Conservation (phyloP, 1,139 yeast species). For the Yamadazyma sp. region DNA sequence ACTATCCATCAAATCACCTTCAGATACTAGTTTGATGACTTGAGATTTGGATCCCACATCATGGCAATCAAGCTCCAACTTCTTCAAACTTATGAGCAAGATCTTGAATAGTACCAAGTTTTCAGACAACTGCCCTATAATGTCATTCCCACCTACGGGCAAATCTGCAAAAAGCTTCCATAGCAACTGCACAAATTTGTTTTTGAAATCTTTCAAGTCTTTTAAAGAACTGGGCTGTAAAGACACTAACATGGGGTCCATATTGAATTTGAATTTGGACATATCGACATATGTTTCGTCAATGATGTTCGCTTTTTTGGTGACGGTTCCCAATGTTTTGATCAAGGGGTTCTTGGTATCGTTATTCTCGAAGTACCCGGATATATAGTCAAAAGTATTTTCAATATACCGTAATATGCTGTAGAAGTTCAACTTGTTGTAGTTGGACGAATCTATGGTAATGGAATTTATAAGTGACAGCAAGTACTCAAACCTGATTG, state of each 20-base stretch:
- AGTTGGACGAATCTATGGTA: conserved; percentile 1
- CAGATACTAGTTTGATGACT: conserved; percentile 5
- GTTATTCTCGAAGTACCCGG: conserved; percentile 22
- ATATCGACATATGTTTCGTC: conserved; percentile 29
- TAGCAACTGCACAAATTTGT: conserved; percentile 9
- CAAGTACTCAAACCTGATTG: conserved; percentile 25
- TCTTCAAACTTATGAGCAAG: conserved; percentile 11
- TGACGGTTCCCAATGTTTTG: conserved; percentile 18
- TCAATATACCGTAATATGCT: conserved; percentile 34
- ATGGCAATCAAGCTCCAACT: conserved; percentile 9
- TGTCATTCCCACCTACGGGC: conserved; percentile 1
- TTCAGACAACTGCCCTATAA: conserved; percentile 3
- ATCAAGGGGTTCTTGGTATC: conserved; percentile 21
- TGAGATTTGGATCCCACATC: conserved; percentile 16
- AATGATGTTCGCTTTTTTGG: conserved; percentile 29
- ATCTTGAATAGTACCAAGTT: conserved; percentile 9
- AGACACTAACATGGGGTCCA: conserved; percentile 9
- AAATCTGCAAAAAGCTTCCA: conserved; percentile 8
- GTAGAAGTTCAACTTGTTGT: conserved; percentile 24
- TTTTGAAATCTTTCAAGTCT: conserved; percentile 12
- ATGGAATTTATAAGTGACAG: conserved; percentile 14
- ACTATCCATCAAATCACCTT: conserved; percentile 1
- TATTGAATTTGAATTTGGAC: conserved; percentile 16
- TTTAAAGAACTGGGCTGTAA: conserved; percentile 11
- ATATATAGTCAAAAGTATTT: conserved; percentile 31